Conservation (phyloP, 1,284 basidiomycete genomes). For the Singerocomus inundabilis region DNA sequence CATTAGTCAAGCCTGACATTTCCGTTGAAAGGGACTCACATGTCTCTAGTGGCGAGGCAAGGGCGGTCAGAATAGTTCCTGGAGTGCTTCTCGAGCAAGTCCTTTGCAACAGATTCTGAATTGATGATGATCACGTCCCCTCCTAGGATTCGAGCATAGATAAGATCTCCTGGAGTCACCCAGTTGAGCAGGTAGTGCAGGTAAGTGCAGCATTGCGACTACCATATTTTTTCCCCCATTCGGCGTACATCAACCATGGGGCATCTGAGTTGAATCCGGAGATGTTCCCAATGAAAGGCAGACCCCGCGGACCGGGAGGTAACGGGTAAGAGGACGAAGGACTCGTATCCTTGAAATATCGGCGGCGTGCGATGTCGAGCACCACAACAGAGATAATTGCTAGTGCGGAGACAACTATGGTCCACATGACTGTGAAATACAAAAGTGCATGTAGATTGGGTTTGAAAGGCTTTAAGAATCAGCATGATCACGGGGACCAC, state of each 20-base stretch:
- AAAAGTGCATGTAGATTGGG: too few species aligned
- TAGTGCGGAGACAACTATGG: too few species aligned
- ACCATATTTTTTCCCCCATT: neutral
- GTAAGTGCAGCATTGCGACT: neutral
- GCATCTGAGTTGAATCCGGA: neutral
- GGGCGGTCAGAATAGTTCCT: slow-evolving; percentile 9
- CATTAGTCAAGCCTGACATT: neutral
- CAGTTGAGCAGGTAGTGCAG: neutral
- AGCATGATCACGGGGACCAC: too few species aligned
- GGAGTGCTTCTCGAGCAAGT: slow-evolving; percentile 5
- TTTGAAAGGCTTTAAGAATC: too few species aligned
- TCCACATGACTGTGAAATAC: too few species aligned
- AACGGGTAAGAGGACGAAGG: neutral
- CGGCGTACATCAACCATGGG: slow-evolving; percentile 1
- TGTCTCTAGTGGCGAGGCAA: neutral
- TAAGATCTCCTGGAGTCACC: neutral
- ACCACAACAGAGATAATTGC: too few species aligned
- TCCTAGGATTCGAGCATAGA: neutral
- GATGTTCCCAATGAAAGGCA: neutral
- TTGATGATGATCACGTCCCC: neutral
- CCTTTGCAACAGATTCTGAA: neutral
- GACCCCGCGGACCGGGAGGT: neutral
- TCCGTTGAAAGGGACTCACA: neutral
- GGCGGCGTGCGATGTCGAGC: neutral
- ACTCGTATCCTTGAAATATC: neutral